Conservation (phyloP, 495 filamentous ascomycete species). For the Hypoxylon rickii region DNA sequence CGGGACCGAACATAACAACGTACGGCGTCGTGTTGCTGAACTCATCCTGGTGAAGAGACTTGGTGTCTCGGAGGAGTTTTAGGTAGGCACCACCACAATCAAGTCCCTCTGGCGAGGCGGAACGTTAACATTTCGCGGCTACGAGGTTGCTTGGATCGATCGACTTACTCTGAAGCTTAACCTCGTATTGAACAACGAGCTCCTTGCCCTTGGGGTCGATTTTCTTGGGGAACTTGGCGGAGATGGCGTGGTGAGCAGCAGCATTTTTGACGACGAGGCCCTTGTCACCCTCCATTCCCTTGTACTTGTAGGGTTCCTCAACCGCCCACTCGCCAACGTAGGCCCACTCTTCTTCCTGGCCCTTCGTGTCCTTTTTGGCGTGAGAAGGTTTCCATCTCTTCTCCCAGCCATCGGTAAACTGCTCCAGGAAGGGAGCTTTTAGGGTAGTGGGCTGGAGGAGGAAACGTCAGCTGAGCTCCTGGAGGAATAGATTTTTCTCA, state of each 20-base stretch:
- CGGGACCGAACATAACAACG: conserved; percentile 99
- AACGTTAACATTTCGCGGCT: conserved; percentile 27
- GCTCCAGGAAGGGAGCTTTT: conserved; percentile 95
- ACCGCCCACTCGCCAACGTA: conserved; percentile 97
- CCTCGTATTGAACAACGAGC: conserved; percentile 97
- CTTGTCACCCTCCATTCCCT: conserved; percentile 95
- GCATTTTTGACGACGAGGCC: conserved; percentile 96
- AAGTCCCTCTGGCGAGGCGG: conserved; percentile 69
- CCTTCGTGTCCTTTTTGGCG: conserved; percentile 85
- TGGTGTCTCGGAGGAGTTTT: conserved; percentile 98
- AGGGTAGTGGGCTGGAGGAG: conserved; percentile 75
- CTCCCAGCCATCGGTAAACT: conserved; percentile 97
- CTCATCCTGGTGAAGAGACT: conserved; percentile 93
- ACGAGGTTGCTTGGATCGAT: conserved; percentile 26
- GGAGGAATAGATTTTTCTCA: not conserved
- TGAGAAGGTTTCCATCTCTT: conserved; percentile 88
- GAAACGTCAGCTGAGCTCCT: conserved; percentile 34
- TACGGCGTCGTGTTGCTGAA: conserved; percentile 98
- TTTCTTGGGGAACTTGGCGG: conserved; percentile 95
- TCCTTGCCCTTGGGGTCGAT: conserved; percentile 97
- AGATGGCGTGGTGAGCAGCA: conserved; percentile 98
- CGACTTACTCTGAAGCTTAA: conserved; percentile 93
- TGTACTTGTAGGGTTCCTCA: conserved; percentile 90
- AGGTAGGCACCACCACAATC: conserved; percentile 99
- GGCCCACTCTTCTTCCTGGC: conserved; percentile 90